Percentiles rank a stretch among this genome's conserved stretches.
Conservation (phyloP, 2,329 filamentous ascomycete genomes). For the Plenodomus biglobosus region DNA sequence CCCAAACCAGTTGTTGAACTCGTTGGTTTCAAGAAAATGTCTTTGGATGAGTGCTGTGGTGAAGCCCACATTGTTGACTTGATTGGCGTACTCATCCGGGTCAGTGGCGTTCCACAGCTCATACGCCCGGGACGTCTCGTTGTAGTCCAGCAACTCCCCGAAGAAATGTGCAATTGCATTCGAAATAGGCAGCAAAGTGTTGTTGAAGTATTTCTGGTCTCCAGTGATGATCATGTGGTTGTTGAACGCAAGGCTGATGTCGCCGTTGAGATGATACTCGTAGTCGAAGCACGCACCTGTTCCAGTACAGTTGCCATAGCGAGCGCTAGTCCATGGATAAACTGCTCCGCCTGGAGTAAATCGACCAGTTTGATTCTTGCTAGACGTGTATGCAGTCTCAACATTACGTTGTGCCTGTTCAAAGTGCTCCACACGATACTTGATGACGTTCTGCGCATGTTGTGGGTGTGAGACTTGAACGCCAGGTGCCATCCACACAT, state of each 20-base stretch:
- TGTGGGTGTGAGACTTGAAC: conserved; percentile 65
- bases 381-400: conserved; percentile 56
- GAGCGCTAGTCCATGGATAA: conserved; percentile 68
- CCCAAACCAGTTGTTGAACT: conserved; percentile 59
- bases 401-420: conserved; percentile 63
- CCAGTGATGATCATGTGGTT: conserved; percentile 64
- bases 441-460: conserved; percentile 63
- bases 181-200: conserved; percentile 63
- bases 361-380: conserved; percentile 59
- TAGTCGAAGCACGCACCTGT: conserved; percentile 68
- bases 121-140: conserved; percentile 47
- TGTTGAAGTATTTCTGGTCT: conserved; percentile 58
- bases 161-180: conserved; percentile 65
- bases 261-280: conserved; percentile 70
- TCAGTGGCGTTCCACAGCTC: conserved; percentile 63
- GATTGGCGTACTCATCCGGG: conserved; percentile 70
- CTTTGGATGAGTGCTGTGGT: conserved; percentile 65
- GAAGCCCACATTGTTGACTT: conserved; percentile 67
- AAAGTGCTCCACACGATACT: conserved; percentile 63
- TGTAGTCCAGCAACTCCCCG: conserved; percentile 60
- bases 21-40: conserved; percentile 60
- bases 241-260: conserved; percentile 64
- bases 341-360: conserved; percentile 62
- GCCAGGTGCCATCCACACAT: conserved; percentile 69
- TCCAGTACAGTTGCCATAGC: conserved; percentile 68